A percentile compares a stretch with the other conserved stretches of the same genome.
These are phyloP conservation scores for Arthrinium phaeospermum DNA, from an alignment of 2,329 filamentous ascomycete species.

Conservation along the genomic window DNA sequence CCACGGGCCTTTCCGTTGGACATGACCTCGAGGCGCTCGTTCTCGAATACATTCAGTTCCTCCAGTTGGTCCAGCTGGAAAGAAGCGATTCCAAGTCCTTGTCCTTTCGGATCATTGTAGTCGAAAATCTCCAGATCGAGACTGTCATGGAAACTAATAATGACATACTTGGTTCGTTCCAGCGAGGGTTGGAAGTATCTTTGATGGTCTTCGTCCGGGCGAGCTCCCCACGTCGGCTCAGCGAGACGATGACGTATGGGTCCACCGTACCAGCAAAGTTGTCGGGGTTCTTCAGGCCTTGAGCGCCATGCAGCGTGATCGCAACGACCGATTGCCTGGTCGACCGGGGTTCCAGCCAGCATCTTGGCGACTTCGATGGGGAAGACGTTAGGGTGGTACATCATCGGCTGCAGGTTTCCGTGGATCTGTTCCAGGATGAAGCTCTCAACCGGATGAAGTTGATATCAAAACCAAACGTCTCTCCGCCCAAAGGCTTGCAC, in stretches of 20 bases:
- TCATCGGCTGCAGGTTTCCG: constrained; percentile 91
- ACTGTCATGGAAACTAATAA: constrained; percentile 88
- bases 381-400: constrained; percentile 98
- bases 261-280: constrained; percentile 92
- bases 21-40: constrained; percentile 82
- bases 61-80: constrained; percentile 87
- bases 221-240: constrained; percentile 82
- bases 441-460: constrained; percentile 94
- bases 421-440: constrained; percentile 98
- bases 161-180: constrained; percentile 98
- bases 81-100: constrained; percentile 89
- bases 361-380: constrained; percentile 99
- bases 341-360: constrained; percentile 90
- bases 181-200: constrained; percentile 85
- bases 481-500: constrained; percentile 95
- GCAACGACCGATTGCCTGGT: constrained; percentile 95
- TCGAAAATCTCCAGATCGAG: constrained; percentile 87
- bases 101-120: constrained; percentile 95
- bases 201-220: constrained; percentile 88
- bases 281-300: constrained; percentile 93
- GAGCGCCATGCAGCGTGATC: constrained; percentile 87
- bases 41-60: constrained; percentile 78
- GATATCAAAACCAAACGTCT: constrained; percentile 96
- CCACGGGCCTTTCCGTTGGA: constrained; percentile 85
- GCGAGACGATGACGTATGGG: constrained; percentile 83